These are phyloP conservation scores for Parafenestella ontariensis DNA, from an alignment of 2,329 filamentous ascomycete species.

Conservation along the genomic window DNA sequence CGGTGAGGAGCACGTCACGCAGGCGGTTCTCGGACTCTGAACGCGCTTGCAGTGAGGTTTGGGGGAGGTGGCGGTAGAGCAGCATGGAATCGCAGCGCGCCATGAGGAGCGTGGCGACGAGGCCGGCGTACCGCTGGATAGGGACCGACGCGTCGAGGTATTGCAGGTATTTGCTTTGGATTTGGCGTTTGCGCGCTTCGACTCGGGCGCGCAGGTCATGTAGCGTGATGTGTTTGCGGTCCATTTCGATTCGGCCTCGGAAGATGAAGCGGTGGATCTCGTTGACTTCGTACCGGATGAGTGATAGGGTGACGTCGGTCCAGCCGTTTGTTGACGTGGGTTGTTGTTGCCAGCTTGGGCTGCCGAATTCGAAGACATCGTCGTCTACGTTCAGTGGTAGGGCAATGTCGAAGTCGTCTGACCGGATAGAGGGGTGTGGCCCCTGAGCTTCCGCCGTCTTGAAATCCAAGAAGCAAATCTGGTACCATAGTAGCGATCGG, in stretches of 20 bases:
- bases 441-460: slow-evolving; percentile 49
- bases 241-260: slow-evolving; percentile 47
- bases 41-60: slow-evolving; percentile 42
- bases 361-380: slow-evolving; percentile 48
- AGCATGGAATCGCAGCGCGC: slow-evolving; percentile 50
- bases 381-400: slow-evolving; percentile 48
- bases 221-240: slow-evolving; percentile 45
- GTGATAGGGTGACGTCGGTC: slow-evolving; percentile 44
- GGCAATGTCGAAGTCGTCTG: slow-evolving; percentile 48
- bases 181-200: slow-evolving; percentile 44
- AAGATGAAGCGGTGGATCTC: slow-evolving; percentile 49
- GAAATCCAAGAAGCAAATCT: slow-evolving; percentile 49
- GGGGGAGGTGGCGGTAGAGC: slow-evolving; percentile 47
- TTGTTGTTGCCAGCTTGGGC: slow-evolving; percentile 43
- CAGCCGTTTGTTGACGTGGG: slow-evolving; percentile 40
- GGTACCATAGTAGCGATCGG: slow-evolving; percentile 48
- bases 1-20: slow-evolving; percentile 46
- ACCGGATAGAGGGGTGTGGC: slow-evolving; percentile 46
- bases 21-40: slow-evolving; percentile 47
- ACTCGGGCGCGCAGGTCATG: slow-evolving; percentile 46
- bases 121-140: slow-evolving; percentile 47
- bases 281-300: slow-evolving; percentile 49
- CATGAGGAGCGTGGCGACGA: slow-evolving; percentile 48
- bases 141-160: slow-evolving; percentile 42
- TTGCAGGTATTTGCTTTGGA: slow-evolving; percentile 44